Evolutionary conservation across 805 yeast genomes (phyloP).

Genomic region (Candida endomychidarum): DNA sequence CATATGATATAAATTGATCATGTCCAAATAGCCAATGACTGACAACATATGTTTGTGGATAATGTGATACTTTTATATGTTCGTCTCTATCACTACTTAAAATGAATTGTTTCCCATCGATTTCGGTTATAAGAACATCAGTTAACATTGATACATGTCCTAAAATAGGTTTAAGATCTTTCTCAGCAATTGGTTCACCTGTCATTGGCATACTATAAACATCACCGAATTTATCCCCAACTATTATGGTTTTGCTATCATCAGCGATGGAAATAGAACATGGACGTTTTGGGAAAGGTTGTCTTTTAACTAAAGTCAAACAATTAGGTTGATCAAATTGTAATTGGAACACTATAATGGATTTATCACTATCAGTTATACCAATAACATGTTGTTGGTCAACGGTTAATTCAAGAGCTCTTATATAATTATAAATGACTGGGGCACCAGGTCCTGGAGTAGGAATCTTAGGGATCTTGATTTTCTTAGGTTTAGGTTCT

Average conservation of each 20-base stretch:
- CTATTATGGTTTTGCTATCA: slow-evolving; percentile 51
- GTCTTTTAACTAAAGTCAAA: slow-evolving; percentile 60
- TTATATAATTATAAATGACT: slow-evolving; percentile 62
- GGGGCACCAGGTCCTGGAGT: slow-evolving; percentile 71
- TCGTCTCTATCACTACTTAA: slow-evolving; percentile 94
- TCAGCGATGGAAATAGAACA: slow-evolving; percentile 65
- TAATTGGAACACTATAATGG: slow-evolving; percentile 60
- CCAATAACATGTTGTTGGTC: slow-evolving; percentile 57
- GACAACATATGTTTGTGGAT: slow-evolving; percentile 75
- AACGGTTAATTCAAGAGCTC: slow-evolving; percentile 56
- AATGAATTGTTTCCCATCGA: slow-evolving; percentile 49
- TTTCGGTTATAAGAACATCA: slow-evolving; percentile 51
- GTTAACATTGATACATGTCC: slow-evolving; percentile 98
- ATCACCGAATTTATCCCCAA: slow-evolving; percentile 97
- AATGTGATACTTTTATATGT: slow-evolving; percentile 81
- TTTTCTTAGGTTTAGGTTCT: slow-evolving; percentile 17
- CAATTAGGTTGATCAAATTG: slow-evolving; percentile 38
- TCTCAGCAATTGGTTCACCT: slow-evolving; percentile 39
- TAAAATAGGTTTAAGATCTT: slow-evolving; percentile 60
- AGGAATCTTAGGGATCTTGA: slow-evolving; percentile 52
- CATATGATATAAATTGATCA: slow-evolving; percentile 70
- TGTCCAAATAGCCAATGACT: slow-evolving; percentile 88
- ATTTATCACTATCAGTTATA: slow-evolving; percentile 81
- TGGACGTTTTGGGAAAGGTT: slow-evolving; percentile 90
- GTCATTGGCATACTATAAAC: slow-evolving; percentile 63